These are phyloP conservation scores for Sporothrix mexicana DNA, from an alignment of 2,329 filamentous ascomycete genomes.

Conservation along the genomic window DNA sequence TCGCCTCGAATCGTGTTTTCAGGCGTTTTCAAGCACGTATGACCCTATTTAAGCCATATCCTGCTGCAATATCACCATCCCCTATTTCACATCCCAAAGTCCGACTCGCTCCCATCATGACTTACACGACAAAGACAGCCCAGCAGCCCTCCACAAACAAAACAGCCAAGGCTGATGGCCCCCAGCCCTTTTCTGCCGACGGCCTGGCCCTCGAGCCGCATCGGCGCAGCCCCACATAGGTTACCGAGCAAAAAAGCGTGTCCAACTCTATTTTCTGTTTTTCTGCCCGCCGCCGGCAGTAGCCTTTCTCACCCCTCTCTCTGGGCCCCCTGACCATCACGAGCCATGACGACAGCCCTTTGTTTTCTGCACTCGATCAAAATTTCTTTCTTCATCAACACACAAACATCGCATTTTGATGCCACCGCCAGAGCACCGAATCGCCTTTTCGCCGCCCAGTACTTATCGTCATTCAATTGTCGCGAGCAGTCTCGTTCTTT, in stretches of 20 bases:
- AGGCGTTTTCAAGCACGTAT: constrained; percentile 8
- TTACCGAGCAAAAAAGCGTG: constrained; percentile 32
- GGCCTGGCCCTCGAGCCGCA: constrained; percentile 35
- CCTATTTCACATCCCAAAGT: background rate
- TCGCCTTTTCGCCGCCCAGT: background rate
- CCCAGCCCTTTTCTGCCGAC: constrained; percentile 23
- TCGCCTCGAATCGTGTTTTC: background rate
- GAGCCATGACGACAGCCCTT: constrained; percentile 24
- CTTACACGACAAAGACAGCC: constrained; percentile 25
- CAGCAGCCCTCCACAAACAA: constrained; percentile 3
- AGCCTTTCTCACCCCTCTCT: constrained; percentile 11
- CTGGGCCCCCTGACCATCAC: constrained; percentile 23
- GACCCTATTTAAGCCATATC: background rate
- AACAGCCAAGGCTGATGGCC: constrained; percentile 26
- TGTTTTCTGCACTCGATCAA: constrained; percentile 12
- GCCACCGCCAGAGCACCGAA: background rate
- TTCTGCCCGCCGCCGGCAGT: constrained; percentile 30
- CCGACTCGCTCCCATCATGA: constrained; percentile 10
- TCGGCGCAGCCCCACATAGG: constrained; percentile 38
- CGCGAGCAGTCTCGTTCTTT: background rate
- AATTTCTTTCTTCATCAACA: constrained; percentile 8
- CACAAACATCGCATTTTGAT: constrained; percentile 6
- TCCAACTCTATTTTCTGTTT: constrained; percentile 33
- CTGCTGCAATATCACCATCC: background rate
- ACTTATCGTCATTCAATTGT: constrained; percentile 14